Evolutionary conservation across 2,329 filamentous ascomycete species (phyloP).

Genomic region (Diaporthe humulicola): DNA sequence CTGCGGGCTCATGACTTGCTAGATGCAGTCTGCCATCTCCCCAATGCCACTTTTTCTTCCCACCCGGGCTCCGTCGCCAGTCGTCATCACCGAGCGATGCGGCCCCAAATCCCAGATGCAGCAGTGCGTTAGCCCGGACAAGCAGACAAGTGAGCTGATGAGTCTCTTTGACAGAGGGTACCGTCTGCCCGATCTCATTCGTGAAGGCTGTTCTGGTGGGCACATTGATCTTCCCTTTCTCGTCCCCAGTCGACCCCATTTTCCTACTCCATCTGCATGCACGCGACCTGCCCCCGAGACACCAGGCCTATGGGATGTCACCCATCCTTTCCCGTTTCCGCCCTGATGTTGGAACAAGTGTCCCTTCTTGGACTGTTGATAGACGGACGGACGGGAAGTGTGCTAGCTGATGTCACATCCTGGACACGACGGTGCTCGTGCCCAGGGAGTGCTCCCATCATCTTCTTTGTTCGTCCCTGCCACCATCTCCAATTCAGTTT

Average conservation of each 20-base stretch:
- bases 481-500: conserved; percentile 19
- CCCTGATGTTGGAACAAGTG: conserved; percentile 30
- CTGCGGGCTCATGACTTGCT: conserved; percentile 37
- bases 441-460: conserved; percentile 1
- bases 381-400: not conserved
- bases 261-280: conserved; percentile 42
- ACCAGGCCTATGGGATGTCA: conserved; percentile 38
- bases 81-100: conserved; percentile 27
- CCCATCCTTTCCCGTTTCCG: conserved; percentile 21
- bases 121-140: conserved; percentile 50
- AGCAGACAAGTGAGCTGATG: conserved; percentile 57
- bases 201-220: conserved; percentile 87
- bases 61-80: conserved; percentile 18
- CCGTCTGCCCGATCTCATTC: conserved; percentile 86
- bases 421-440: conserved; percentile 19
- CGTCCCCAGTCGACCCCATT: conserved; percentile 39
- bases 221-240: conserved; percentile 44
- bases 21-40: conserved; percentile 22
- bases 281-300: conserved; percentile 28
- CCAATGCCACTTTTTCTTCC: conserved; percentile 3
- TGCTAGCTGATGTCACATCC: conserved; percentile 29
- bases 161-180: conserved; percentile 73
- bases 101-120: conserved; percentile 39
- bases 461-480: conserved; percentile 25
- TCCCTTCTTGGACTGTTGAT: conserved; percentile 2